Base-by-base conservation (phyloP, 1,284 basidiomycete species). In the Bjerkandera adusta region DNA sequence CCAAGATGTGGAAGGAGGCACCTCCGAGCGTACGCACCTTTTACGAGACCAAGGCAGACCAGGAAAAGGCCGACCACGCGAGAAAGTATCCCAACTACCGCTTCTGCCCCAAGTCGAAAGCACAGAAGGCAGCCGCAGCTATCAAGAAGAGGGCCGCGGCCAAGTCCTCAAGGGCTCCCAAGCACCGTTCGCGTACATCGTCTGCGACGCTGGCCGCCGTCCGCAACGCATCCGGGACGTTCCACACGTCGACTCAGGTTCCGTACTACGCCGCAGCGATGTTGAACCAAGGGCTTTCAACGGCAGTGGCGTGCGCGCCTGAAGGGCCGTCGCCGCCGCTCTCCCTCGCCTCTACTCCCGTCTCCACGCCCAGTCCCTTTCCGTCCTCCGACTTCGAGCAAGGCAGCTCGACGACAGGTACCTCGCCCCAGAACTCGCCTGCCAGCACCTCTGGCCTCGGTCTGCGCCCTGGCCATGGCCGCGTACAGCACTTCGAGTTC, bases 1-100 rank as follows among this genome's bases (percentile, higher is more conserved):
- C 83, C 2, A 49, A 64, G 2, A 71, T 83, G 72, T 95, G 92
- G 92, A 81, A 70, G 56, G 61, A 66, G 3, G 89, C 89, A 57
- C 40, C 67, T 0, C 65, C 71, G 0, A 67, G 70, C 0, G 71
- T 81, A 43, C 79, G 76, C 55, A 67, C 66, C 3, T 58, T 76
- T n/a, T 95, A 83, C 61, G 89, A 92, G 59, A 67, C 73, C n/a
- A 64, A 75, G 50, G 87, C 88, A 0, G 84, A 86, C 37, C 62
- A 74, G 40, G 76, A 70, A 48, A 93, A 92, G 65, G 68, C 71
- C 0, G 78, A 85, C 60, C 91, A 93, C 60, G 68, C 72, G 36
- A 56, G 60, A 3, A 61, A 68, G 53, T 87, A 85, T 57, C 91
- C 91, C 0, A 70, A 73, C 37, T 93, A 93, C 66, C 79, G 81